These are phyloP conservation scores for Epithemia pelagica DNA, from an alignment of 108 stramenopile species.

Conservation along the genomic window DNA sequence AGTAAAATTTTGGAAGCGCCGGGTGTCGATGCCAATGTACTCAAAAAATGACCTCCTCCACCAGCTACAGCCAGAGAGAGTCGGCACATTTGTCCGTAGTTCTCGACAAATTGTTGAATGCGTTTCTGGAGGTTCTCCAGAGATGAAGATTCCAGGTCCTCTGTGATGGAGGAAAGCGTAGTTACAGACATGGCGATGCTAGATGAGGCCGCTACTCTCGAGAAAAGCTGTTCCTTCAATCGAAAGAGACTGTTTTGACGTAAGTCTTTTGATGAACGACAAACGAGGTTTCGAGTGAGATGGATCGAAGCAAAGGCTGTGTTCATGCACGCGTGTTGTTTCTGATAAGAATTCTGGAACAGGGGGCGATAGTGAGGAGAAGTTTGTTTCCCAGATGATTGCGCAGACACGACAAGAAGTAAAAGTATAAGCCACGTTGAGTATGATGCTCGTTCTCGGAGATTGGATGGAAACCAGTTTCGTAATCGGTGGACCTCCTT, in stretches of 20 bases:
- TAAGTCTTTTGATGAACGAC: neutral
- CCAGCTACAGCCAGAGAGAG: constrained; percentile 40
- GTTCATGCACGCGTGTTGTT: neutral
- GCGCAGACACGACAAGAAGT: no score
- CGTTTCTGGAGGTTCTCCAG: constrained; percentile 2
- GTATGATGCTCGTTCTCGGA: no score
- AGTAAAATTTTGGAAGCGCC: constrained; percentile 62
- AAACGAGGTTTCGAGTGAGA: neutral
- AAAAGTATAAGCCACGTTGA: no score
- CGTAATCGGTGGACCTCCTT: no score
- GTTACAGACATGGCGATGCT: neutral
- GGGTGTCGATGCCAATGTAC: constrained; percentile 56
- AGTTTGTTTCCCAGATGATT: no score
- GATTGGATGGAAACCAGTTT: no score
- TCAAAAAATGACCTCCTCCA: constrained; percentile 56
- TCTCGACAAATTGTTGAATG: neutral
- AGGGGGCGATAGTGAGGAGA: no score
- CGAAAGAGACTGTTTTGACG: no score
- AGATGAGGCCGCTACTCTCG: no score
- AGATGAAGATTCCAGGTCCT: neutral
- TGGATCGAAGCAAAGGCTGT: neutral
- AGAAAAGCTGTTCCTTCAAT: no score
- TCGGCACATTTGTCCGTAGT: neutral
- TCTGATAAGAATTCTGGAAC: no score
- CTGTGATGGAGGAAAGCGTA: neutral